A percentile compares a stretch with the other conserved stretches of the same genome.
phyloP scores from a whole-genome alignment of 352 stramenopile species.

The Blastocystis sp. region DNA sequence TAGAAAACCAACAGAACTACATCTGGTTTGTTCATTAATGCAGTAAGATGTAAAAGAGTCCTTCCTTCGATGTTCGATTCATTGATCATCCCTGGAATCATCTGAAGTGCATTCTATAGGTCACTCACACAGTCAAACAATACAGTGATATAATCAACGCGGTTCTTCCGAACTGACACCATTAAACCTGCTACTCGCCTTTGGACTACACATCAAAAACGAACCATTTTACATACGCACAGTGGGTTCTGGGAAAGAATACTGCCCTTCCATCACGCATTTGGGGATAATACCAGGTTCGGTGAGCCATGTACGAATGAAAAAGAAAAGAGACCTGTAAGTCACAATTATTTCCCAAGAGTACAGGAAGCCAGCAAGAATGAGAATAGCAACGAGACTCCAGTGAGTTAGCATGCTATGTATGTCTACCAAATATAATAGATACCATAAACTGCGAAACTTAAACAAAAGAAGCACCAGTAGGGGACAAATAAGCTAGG shows the following conservation, averaged over 20 bases:
- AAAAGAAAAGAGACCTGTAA: not conserved
- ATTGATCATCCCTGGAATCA: slow-evolving; percentile 15
- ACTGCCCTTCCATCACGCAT: not conserved
- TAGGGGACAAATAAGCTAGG: not conserved
- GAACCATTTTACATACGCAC: not conserved
- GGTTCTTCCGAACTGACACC: slow-evolving; percentile 32
- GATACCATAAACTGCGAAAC: slow-evolving; percentile 11
- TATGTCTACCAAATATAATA: not conserved
- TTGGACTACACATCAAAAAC: not conserved
- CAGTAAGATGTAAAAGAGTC: not conserved
- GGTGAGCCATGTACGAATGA: slow-evolving; percentile 14
- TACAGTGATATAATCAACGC: slow-evolving; percentile 20
- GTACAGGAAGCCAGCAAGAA: not conserved
- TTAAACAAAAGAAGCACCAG: not conserved
- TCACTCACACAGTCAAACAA: not conserved
- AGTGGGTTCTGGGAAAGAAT: not conserved
- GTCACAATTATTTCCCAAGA: not conserved
- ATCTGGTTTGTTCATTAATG: not conserved
- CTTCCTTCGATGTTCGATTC: slow-evolving; percentile 32
- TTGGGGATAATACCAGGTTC: slow-evolving; percentile 44
- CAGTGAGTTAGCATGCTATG: slow-evolving; percentile 16
- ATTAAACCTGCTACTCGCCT: not conserved
- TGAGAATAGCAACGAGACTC: not conserved
- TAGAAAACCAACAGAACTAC: not conserved
- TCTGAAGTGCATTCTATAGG: slow-evolving; percentile 16